phyloP scores from a whole-genome alignment of 345 rosid genomes.

The Populus euphratica region DNA sequence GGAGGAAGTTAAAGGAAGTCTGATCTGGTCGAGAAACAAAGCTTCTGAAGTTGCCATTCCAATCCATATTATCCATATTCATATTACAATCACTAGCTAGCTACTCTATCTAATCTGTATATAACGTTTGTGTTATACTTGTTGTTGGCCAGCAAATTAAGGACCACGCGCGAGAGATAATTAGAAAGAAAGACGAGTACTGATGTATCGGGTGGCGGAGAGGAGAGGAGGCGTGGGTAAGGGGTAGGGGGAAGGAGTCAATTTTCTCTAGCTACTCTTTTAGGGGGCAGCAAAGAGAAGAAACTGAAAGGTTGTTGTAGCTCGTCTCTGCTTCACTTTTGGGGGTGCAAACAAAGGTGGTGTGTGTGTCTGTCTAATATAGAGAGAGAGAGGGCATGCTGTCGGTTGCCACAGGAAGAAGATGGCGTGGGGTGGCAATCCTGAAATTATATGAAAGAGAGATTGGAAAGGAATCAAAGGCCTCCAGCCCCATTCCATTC shows the following conservation, averaged over 20 bases:
- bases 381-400: not conserved
- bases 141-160: not conserved
- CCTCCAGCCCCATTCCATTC: constrained; percentile 15
- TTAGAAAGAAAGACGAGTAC: no score
- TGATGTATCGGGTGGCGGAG: constrained; percentile 29
- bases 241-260: not conserved
- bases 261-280: constrained; percentile 32
- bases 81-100: no score
- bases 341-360: no score
- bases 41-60: constrained; percentile 42
- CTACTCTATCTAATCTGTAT: no score
- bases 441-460: not conserved
- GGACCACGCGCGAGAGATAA: constrained; percentile 29
- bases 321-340: no score
- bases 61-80: constrained; percentile 41
- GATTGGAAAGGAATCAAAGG: constrained; percentile 5
- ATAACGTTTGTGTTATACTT: no score
- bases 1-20: constrained; percentile 58
- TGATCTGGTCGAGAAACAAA: constrained; percentile 43
- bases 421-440: not conserved
- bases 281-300: constrained; percentile 54
- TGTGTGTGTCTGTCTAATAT: not conserved
- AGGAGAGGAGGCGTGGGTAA: constrained; percentile 28
- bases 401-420: not conserved
- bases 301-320: not conserved